A percentile compares a stretch with the other conserved stretches of the same genome.
Conservation (phyloP, 768 basidiomycete genomes). For the Cystofilobasidium capitatum region DNA sequence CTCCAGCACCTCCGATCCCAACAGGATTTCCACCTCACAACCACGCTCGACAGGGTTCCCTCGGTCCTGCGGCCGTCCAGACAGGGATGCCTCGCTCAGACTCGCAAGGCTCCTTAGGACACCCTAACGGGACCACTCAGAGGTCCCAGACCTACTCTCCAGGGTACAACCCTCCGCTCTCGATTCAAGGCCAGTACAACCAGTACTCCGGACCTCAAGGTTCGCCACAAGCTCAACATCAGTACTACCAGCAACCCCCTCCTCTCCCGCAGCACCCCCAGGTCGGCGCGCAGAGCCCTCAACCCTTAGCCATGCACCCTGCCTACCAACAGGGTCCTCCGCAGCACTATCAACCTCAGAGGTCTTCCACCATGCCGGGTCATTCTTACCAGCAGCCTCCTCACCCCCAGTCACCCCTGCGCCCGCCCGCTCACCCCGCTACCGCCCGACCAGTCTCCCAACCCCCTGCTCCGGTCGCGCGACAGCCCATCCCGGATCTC, state of each 20-base stretch:
- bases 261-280: slow-evolving; percentile 29
- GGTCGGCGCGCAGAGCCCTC: neutral
- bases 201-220: neutral
- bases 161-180: slow-evolving; percentile 22
- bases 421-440: neutral
- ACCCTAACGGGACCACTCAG: neutral
- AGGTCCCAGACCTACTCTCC: slow-evolving; percentile 5
- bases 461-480: neutral
- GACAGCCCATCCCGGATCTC: slow-evolving; percentile 23
- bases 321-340: slow-evolving; percentile 40
- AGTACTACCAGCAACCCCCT: neutral
- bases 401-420: neutral
- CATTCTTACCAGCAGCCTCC: slow-evolving; percentile 17
- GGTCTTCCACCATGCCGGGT: neutral
- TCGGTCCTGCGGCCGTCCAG: no score
- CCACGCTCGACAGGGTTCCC: neutral
- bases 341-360: slow-evolving; percentile 6
- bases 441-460: neutral
- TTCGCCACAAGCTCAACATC: slow-evolving; percentile 25
- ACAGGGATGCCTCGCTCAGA: neutral
- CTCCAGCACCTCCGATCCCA: slow-evolving; percentile 24
- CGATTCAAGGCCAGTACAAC: slow-evolving; percentile 26
- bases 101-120: neutral
- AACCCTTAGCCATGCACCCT: slow-evolving; percentile 39
- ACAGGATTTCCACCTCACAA: neutral